Conservation (phyloP, 2,329 filamentous ascomycete genomes). For the Penicillium sp. region DNA sequence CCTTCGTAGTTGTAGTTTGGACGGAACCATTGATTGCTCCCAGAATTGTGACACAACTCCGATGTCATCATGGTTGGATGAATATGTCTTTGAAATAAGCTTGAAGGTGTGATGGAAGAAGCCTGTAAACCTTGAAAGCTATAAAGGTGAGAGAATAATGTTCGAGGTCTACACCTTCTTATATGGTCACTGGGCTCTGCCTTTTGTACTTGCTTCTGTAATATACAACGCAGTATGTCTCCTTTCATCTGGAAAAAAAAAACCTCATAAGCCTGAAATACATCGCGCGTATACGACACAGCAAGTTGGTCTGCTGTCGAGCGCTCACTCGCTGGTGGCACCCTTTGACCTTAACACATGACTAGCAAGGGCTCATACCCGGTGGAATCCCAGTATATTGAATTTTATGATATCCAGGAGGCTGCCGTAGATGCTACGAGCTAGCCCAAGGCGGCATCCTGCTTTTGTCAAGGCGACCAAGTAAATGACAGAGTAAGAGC, state of each 20-base stretch:
- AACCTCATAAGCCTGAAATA: background rate
- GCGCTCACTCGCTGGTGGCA: background rate
- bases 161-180: background rate
- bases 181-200: background rate
- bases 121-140: too few species aligned
- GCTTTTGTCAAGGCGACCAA: background rate
- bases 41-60: background rate
- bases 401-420: background rate
- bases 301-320: conserved; percentile 3
- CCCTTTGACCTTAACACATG: background rate
- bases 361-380: background rate
- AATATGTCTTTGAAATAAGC: background rate
- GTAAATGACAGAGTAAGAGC: background rate
- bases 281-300: conserved; percentile 9
- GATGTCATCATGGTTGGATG: conserved; percentile 4
- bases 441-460: background rate
- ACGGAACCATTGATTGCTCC: conserved; percentile 8
- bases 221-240: conserved; percentile 4
- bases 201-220: background rate
- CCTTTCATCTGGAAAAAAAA: background rate
- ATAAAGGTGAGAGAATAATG: too few species aligned
- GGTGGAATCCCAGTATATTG: background rate
- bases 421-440: background rate
- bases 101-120: background rate
- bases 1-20: conserved; percentile 3